Base-by-base conservation (phyloP, 1,284 basidiomycete species). In the Ganoderma boninense region DNA sequence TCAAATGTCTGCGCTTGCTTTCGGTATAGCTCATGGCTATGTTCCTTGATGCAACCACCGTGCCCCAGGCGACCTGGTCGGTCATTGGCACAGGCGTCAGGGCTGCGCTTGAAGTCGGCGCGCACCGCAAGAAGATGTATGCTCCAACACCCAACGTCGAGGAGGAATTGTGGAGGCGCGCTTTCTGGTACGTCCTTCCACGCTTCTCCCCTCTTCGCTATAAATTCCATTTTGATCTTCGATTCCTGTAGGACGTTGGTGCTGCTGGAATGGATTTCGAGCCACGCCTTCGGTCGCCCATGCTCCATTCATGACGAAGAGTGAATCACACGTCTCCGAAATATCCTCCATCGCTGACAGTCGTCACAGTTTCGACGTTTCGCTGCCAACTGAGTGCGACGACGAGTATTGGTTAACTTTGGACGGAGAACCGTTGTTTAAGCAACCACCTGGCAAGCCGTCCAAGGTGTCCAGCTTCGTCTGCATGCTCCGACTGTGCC, bases 261-360 rank as follows among this genome's bases (percentile, higher is more conserved):
- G 1, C 81, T 83, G 32, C 79, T 90, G 71, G 92, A 94, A 76
- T 84, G 92, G 49, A 79, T 85, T 65, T 84, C 88, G 62, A 93
- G 93, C 73, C 86, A 91, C 3, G 87, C 87, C 0, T 83, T 96
- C n/a, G 95, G 95, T 11, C 84, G 95, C n/a, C 93, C 95, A 0
- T 90, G 92, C 77, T 92, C 91, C 3, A 89, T 96, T 52, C 92
- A 95, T 68, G 94, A 96, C 70, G 93, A 95, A 78, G 95, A 96
- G 92, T 93, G 74, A 23, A 89, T 82, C 14, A 42, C 18, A 40
- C 26, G 6, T 18, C 7, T 4, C 23, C 14, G 42, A 0, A 52
- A n/a, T 29, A 20, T 18, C 4, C 26, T 13, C 1, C 16, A 18
- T 40, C 32, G 29, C 23, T 16, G 26, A 44, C 35, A 11, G 11